A percentile compares a stretch with the other conserved stretches of the same genome.
These are phyloP conservation scores for Populus davidiana DNA, from an alignment of 345 rosid genomes.

Conservation along the genomic window DNA sequence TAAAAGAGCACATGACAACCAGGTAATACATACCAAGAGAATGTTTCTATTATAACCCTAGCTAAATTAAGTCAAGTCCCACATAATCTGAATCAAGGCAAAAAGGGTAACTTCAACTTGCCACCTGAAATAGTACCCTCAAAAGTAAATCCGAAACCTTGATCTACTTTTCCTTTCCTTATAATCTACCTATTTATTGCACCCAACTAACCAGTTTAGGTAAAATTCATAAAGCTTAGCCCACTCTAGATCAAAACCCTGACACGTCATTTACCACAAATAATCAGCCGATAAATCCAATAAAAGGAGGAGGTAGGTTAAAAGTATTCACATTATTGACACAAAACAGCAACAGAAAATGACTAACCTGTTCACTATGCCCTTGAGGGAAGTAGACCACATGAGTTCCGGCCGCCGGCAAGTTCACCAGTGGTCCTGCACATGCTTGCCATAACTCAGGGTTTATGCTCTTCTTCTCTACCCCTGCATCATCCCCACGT, in stretches of 20 bases:
- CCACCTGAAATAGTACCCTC: neutral
- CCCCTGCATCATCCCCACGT: constrained; percentile 32
- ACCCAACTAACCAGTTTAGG: neutral
- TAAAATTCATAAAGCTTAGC: neutral
- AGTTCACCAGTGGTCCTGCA: constrained; percentile 64
- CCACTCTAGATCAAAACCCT: neutral
- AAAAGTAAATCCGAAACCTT: neutral
- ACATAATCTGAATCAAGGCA: constrained; percentile 1
- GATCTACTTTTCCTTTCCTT: neutral
- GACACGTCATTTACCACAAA: neutral
- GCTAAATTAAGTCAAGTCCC: neutral
- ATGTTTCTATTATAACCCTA: constrained; percentile 2
- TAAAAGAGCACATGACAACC: neutral
- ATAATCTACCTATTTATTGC: neutral
- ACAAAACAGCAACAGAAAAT: neutral
- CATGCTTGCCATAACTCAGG: constrained; percentile 76
- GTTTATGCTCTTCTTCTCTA: constrained; percentile 58
- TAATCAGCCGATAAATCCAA: neutral
- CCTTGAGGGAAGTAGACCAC: constrained; percentile 83
- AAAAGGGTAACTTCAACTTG: neutral
- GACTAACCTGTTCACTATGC: constrained; percentile 67
- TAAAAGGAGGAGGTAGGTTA: neutral
- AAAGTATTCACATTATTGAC: neutral
- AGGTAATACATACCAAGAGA: neutral
- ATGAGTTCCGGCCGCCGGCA: constrained; percentile 59